These are phyloP conservation scores for Hapsidospora chrysogenum DNA, from an alignment of 495 filamentous ascomycete species.

Conservation along the genomic window DNA sequence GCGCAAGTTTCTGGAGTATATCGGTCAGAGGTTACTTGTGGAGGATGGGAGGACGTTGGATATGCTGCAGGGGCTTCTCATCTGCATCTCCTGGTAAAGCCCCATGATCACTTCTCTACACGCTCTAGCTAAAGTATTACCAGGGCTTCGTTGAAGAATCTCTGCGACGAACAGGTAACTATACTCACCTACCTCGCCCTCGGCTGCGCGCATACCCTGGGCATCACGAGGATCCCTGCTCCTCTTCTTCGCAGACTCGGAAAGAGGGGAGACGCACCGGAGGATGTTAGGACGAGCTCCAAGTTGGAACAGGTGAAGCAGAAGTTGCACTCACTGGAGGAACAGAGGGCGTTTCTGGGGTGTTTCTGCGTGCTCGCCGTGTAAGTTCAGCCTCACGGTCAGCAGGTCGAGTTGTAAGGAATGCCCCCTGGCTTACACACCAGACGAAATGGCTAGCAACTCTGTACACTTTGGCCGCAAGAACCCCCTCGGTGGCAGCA, in stretches of 20 bases:
- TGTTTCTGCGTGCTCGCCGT: slow-evolving; percentile 16
- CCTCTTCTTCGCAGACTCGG: slow-evolving; percentile 8
- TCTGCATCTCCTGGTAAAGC: slow-evolving; percentile 15
- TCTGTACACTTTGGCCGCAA: slow-evolving; percentile 14
- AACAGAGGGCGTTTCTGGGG: slow-evolving; percentile 14
- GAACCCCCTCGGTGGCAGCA: slow-evolving; percentile 7
- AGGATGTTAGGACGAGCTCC: too few species aligned
- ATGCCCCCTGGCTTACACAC: too few species aligned
- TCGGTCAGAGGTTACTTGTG: slow-evolving; percentile 14
- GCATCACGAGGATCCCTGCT: slow-evolving; percentile 9
- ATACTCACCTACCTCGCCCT: slow-evolving; percentile 14
- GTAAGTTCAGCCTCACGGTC: slow-evolving; percentile 10
- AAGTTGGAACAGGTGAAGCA: too few species aligned
- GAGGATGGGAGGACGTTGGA: slow-evolving; percentile 14
- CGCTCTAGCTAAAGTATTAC: not conserved
- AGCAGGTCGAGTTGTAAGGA: too few species aligned
- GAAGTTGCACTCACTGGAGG: slow-evolving; percentile 11
- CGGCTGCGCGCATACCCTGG: slow-evolving; percentile 18
- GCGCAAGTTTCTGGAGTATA: slow-evolving; percentile 13
- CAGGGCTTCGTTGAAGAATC: slow-evolving; percentile 11
- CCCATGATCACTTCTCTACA: not conserved
- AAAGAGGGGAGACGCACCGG: slow-evolving; percentile 6
- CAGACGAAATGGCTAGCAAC: slow-evolving; percentile 11
- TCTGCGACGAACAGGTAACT: slow-evolving; percentile 12
- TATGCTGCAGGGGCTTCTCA: slow-evolving; percentile 14